Conservation (phyloP, 75 land plant genomes). For the Ceratopteris richardii region DNA sequence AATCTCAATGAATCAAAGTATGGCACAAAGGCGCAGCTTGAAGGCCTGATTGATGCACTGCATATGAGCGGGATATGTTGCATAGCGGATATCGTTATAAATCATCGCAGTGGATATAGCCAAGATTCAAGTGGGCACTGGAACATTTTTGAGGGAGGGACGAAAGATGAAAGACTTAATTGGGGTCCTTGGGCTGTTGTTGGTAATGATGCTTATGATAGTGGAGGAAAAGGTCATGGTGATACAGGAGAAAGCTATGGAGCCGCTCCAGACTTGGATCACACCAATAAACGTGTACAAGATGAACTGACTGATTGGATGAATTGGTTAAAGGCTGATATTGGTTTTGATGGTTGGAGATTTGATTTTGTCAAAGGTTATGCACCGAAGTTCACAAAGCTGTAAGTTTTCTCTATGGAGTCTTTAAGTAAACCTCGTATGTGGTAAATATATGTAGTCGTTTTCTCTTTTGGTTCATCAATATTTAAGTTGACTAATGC, state of each 20-base stretch:
- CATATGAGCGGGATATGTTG: constrained; percentile 21
- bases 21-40: constrained; percentile 16
- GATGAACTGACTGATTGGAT: constrained; percentile 32
- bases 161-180: constrained; percentile 17
- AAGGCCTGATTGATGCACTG: constrained; percentile 13
- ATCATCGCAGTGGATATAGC: constrained; percentile 18
- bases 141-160: constrained; percentile 33
- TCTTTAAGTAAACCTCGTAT: too few relatives aligned
- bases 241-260: constrained; percentile 20
- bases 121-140: constrained; percentile 20
- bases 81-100: constrained; percentile 24
- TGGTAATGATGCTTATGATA: constrained; percentile 9
- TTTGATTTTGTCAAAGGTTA: constrained; percentile 34
- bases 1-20: constrained; percentile 19
- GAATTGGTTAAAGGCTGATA: constrained; percentile 23
- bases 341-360: constrained; percentile 40
- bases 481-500: too few relatives aligned
- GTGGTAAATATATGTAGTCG: too few relatives aligned
- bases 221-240: constrained; percentile 6
- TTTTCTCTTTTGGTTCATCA: too few relatives aligned
- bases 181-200: constrained; percentile 38
- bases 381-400: constrained; percentile 2
- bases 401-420: too few relatives aligned
- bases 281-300: constrained; percentile 32
- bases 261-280: constrained; percentile 33